Conservation (phyloP, 2,329 filamentous ascomycete species). For the Colletotrichum sp. region DNA sequence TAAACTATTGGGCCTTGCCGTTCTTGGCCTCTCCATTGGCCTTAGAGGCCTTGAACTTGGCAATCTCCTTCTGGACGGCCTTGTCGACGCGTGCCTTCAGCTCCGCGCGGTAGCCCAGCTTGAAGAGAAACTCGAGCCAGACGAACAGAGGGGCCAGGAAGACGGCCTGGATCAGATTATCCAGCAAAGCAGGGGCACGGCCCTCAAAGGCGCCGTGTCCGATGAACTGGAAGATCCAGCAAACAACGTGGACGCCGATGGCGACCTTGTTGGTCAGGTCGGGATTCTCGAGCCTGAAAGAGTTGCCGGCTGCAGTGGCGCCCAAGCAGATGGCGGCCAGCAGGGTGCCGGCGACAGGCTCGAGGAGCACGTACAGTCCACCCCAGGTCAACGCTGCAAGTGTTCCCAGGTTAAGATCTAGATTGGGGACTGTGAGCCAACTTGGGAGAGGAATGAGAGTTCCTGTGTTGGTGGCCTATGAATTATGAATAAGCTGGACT, state of each 20-base stretch:
- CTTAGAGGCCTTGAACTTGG: constrained; percentile 71
- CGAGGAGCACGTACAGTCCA: constrained; percentile 85
- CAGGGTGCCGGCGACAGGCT: constrained; percentile 86
- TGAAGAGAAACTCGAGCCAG: constrained; percentile 94
- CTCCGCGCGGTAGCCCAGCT: constrained; percentile 87
- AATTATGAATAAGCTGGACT: constrained; percentile 15
- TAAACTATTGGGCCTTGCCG: constrained; percentile 55
- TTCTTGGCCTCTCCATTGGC: constrained; percentile 46
- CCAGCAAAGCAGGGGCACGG: constrained; percentile 84
- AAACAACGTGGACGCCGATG: constrained; percentile 70
- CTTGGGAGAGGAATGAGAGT: constrained; percentile 68
- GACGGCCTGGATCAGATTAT: constrained; percentile 90
- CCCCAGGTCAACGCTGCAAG: constrained; percentile 73
- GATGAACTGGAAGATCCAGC: constrained; percentile 89
- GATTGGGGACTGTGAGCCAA: constrained; percentile 71
- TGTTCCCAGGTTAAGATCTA: constrained; percentile 70
- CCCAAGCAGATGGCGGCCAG: constrained; percentile 79
- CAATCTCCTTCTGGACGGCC: constrained; percentile 76
- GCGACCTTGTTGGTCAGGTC: constrained; percentile 60
- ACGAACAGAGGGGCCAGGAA: constrained; percentile 96
- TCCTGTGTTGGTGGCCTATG: constrained; percentile 66
- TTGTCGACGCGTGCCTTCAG: constrained; percentile 82
- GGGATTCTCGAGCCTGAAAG: constrained; percentile 66
- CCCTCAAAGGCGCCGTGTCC: constrained; percentile 91
- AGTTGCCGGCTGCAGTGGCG: constrained; percentile 77